Base-by-base conservation (phyloP, 2,329 filamentous ascomycete genomes). In the Aspergillus intermedius region DNA sequence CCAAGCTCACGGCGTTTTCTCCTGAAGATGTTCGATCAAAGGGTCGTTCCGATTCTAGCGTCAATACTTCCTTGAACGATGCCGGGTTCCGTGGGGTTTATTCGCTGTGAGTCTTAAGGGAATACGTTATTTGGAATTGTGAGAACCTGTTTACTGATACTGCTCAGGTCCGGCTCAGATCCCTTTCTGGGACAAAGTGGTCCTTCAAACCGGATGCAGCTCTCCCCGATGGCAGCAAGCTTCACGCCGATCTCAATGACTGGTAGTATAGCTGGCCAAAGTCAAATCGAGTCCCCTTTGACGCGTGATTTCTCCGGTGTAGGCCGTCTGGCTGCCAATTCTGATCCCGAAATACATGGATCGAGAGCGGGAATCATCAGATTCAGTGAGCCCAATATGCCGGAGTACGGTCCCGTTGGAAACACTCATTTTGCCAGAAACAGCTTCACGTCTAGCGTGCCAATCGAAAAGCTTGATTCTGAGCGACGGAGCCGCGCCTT, bases 151-250 rank as follows among this genome's bases (percentile, higher is more conserved):
- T 17, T 34, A 48, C 34, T 54, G 34, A 53, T 42, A 23, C 17
- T 40, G 13, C 7, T 9, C 23, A 62, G 61, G 30, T 39, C 53
- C 37, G 53, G 53, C n/a, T 49, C 59, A 37, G 62, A 68, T 50
- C 64, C 64, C 12, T 68, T 68, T 52, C 49, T 57, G 45, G 51
- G 56, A 30, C 51, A 60, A 35, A 42, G 54, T 22, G 50, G 49
- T 35, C 40, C 52, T 21, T 49, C 55, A 45, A 53, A 41, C 19
- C 54, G 55, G 34, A 48, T 49, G 15, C 60, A 80, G 54, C 68
- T 88, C 19, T 87, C 83, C 3, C 81, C 84, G 1, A 84, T 78
- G 5, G 83, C 83, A 1, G 79, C 78, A 1, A 62, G 75, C 1
- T 87, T 87, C 56, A 78, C 75, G 13, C 84, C 84, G 5, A 67